Conservation (phyloP, 1,139 yeast species). For the Lipomyces yarrowii region DNA sequence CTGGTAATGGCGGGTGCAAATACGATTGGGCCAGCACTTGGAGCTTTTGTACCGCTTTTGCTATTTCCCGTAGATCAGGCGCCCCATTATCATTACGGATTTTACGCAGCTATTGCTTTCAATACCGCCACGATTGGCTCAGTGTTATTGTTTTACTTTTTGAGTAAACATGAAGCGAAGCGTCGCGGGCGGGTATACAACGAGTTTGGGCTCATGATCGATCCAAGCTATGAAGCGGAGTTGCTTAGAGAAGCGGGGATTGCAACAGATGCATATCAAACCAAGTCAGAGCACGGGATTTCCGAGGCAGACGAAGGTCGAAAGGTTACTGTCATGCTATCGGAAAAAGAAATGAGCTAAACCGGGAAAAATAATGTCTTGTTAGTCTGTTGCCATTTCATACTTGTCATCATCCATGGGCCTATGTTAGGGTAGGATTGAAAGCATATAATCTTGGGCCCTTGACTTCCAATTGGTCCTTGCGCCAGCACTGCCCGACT, state of each 20-base stretch:
- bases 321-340: neutral
- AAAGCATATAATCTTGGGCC: too few relatives aligned
- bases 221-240: constrained; percentile 5
- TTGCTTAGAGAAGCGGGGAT: constrained; percentile 8
- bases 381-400: too few relatives aligned
- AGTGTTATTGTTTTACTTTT: constrained; percentile 3
- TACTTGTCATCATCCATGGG: too few relatives aligned
- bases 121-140: constrained; percentile 1
- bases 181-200: constrained; percentile 2
- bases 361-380: neutral
- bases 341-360: neutral
- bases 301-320: neutral
- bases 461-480: too few relatives aligned
- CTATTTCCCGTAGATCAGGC: constrained; percentile 27
- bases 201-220: constrained; percentile 11
- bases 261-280: neutral
- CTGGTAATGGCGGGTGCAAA: constrained; percentile 6
- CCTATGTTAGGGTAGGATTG: too few relatives aligned
- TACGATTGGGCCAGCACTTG: constrained; percentile 12
- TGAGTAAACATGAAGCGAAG: constrained; percentile 8
- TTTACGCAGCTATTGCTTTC: constrained; percentile 3
- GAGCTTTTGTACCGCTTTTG: constrained; percentile 24
- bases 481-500: too few relatives aligned
- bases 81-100: constrained; percentile 9
- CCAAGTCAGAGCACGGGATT: neutral